Evolutionary conservation across 192 early-diverging fungal species (phyloP), one percentile per base, ranked within the genome.

Genomic region (Chytriomyces confervae): DNA sequence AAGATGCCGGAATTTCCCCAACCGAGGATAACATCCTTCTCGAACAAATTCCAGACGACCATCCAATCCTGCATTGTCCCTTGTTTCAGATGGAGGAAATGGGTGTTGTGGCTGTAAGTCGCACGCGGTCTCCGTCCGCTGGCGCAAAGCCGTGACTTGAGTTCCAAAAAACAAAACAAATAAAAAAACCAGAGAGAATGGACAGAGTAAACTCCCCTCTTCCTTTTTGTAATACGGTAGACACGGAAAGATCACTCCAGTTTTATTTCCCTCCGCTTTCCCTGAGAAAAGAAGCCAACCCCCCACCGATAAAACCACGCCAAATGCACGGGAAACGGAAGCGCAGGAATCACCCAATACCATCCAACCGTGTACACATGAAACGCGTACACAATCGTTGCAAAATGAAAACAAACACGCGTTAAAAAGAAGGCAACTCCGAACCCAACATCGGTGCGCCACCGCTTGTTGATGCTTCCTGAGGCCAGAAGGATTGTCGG

Each of bases 401-500:
- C 0, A 86, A 79, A 3, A 86, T 90, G 49, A 61, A 61, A 64
- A 85, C 83, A 50, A 85, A 91, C 29, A 51, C 79, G 61, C 9
- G 57, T 57, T 8, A 80, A 13, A 50, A 80, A 70, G 46, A 80
- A 80, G 10, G 80, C 75, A 5, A 77, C 24, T 0, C 86, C 85
- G 84, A 92, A 92, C 20, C 89, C 36, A 11, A 70, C 46, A 64
- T 92, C 90, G 72, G 73, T 81, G 23, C 89, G 73, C 76, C 82
- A 83, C 5, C 79, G 49, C 23, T 68, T 69, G 64, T 84, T 65
- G n/a, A 92, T 50, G 10, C 81, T 85, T 3, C 91, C 91, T 11
- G 87, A 50, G 5, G 91, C 90, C 71, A 92, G 74, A 6, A 91
- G 13, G 49, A 88, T 80, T 3, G 91, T 91, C 10, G 91, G 89